Evolutionary conservation across 805 yeast genomes (phyloP).

Genomic region (Ogataea ramenticola): DNA sequence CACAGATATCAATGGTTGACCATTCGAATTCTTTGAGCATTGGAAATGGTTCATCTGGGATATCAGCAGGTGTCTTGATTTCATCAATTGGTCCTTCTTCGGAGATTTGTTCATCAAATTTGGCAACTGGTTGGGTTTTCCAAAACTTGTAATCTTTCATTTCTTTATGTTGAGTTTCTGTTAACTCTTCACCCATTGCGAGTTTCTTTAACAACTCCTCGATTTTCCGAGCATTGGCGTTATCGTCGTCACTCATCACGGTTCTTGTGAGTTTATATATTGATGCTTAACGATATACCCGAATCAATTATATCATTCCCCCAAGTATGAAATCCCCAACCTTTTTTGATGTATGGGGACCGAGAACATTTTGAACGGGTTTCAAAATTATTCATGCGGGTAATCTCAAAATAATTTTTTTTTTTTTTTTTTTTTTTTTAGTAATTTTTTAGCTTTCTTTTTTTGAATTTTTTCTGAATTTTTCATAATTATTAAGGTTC

Average conservation of each 20-base stretch:
- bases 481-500: too few relatives aligned
- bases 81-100: conserved; percentile 79
- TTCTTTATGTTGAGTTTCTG: conserved; percentile 53
- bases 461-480: too few relatives aligned
- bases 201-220: conserved; percentile 54
- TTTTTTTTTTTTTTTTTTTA: not conserved
- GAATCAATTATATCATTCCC: too few relatives aligned
- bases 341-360: too few relatives aligned
- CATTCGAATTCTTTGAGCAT: conserved; percentile 81
- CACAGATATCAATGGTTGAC: conserved; percentile 65
- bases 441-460: conserved; percentile 12
- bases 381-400: not conserved
- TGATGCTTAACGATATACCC: too few relatives aligned
- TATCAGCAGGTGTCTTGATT: conserved; percentile 59
- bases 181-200: conserved; percentile 46
- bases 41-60: conserved; percentile 64
- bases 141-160: conserved; percentile 93
- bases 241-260: not conserved
- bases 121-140: conserved; percentile 95
- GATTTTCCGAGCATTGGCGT: conserved; percentile 25
- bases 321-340: too few relatives aligned
- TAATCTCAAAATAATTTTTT: not conserved
- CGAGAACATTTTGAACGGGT: too few relatives aligned
- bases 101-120: conserved; percentile 57
- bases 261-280: not conserved